phyloP scores from a whole-genome alignment of 495 filamentous ascomycete genomes.

The Penicillium taxi region DNA sequence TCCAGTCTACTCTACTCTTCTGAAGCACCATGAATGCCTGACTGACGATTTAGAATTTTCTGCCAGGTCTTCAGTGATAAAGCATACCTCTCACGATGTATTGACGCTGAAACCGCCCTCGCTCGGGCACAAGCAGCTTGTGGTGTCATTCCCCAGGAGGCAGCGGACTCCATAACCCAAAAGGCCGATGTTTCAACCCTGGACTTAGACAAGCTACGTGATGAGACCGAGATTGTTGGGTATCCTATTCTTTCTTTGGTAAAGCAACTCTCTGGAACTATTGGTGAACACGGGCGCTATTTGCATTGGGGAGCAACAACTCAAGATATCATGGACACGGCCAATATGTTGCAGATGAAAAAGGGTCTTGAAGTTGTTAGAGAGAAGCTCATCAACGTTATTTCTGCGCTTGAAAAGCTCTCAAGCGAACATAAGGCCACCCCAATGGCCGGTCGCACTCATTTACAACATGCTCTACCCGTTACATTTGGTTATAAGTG shows the following conservation, averaged over 20 bases:
- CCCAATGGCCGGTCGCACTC: conserved; percentile 43
- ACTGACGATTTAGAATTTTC: no score
- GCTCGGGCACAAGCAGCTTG: conserved; percentile 34
- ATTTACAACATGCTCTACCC: conserved; percentile 41
- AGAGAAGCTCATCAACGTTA: conserved; percentile 20
- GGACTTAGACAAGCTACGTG: conserved; percentile 24
- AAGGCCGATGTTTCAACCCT: conserved; percentile 8
- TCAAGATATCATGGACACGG: conserved; percentile 41
- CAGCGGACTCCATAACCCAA: conserved; percentile 30
- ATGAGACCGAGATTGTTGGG: conserved; percentile 42
- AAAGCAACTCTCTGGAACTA: conserved; percentile 21
- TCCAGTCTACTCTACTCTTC: no score
- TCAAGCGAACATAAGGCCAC: conserved; percentile 25
- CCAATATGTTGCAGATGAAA: conserved; percentile 37
- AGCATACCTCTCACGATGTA: conserved; percentile 8
- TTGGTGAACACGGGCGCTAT: conserved; percentile 26
- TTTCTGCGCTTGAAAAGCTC: conserved; percentile 19
- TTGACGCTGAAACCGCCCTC: conserved; percentile 33
- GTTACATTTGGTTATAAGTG: conserved; percentile 8
- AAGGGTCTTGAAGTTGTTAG: conserved; percentile 31
- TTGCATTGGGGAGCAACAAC: conserved; percentile 48
- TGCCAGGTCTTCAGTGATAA: conserved; percentile 14
- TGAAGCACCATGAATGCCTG: no score
- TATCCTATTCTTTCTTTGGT: conserved; percentile 43
- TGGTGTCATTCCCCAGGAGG: conserved; percentile 34